Base-by-base conservation (phyloP, 2,329 filamentous ascomycete genomes). In the Albophoma yamanashiensis region DNA sequence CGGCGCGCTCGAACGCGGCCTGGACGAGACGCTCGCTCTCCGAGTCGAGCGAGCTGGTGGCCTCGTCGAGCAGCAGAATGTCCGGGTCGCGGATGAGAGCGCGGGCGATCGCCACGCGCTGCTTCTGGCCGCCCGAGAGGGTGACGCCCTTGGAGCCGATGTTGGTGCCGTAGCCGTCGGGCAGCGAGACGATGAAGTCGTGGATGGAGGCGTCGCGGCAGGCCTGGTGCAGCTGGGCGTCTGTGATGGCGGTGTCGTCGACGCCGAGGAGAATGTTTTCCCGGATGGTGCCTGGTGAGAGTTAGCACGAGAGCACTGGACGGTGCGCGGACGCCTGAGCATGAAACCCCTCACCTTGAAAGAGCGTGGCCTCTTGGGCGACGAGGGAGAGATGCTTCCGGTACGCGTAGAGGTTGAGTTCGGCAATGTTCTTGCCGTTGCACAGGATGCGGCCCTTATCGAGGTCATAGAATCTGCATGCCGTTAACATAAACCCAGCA, bases 311-410 rank as follows among this genome's bases (percentile, higher is more conserved):
- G 17, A 36, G 34, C 36, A 11, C 25, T 11, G 14, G 15, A 20
- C 22, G 0, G 31, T 31, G 22, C 7, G 4, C 9, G 6, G 45
- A 17, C 6, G 6, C n/a, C 43, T 25, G 40, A 43, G 20, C 4
- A n/a, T 9, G 43, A 1, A 47, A 20, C 2, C 12, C n/a, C 59
- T 70, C 73, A 64, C 85, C 86, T 69, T 86, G 84, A 67, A 89
- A 91, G 0, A 92, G 78, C 0, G 85, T 86, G 11, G 89, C 81
- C 69, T 92, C 89, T 71, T 92, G 89, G 4, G 87, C 84, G 0
- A 92, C 89, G 0, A 92, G 79, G 1, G 87, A 87, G 15, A 92
- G 77, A 42, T 83, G 74, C 60, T 79, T 78, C 47, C 89, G 82
- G 69, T 91, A 91, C 22, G 79, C 74, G 62, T 79, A 79, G 0